Conservation (phyloP, 2,329 filamentous ascomycete species). For the Alternaria burnsii region DNA sequence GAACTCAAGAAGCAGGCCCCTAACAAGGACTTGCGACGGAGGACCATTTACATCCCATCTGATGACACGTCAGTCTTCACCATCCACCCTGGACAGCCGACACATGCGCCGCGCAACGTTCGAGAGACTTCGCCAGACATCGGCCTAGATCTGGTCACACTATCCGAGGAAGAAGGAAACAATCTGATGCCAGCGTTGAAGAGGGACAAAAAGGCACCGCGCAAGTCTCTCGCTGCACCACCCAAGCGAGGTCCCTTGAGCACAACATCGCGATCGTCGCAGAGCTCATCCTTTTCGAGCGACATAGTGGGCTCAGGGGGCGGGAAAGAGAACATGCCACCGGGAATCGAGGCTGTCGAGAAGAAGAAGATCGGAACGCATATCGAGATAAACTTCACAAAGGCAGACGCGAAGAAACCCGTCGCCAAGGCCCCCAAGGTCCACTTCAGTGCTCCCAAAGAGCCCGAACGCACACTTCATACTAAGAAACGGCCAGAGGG, state of each 20-base stretch:
- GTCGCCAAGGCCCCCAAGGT: conserved; percentile 36
- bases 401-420: conserved; percentile 35
- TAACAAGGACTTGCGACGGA: conserved; percentile 55
- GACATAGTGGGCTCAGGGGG: conserved; percentile 63
- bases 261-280: conserved; percentile 49
- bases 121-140: conserved; percentile 48
- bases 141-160: conserved; percentile 49
- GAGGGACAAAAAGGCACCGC: conserved; percentile 44
- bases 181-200: conserved; percentile 41
- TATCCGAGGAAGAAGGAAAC: conserved; percentile 51
- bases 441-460: conserved; percentile 39
- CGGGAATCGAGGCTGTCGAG: conserved; percentile 50
- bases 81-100: conserved; percentile 58
- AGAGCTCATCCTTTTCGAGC: conserved; percentile 52
- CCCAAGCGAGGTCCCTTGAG: conserved; percentile 62
- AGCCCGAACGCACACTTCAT: conserved; percentile 26
- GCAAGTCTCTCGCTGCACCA: conserved; percentile 56
- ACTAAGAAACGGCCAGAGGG: conserved; percentile 37
- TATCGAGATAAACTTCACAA: conserved; percentile 44
- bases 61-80: conserved; percentile 62
- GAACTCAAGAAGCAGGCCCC: conserved; percentile 43
- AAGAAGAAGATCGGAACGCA: conserved; percentile 38
- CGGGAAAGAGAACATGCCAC: conserved; percentile 71
- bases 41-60: conserved; percentile 61
- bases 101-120: conserved; percentile 34